Conservation (phyloP, 2,329 filamentous ascomycete species). For the Ceratocystis harringtonii region DNA sequence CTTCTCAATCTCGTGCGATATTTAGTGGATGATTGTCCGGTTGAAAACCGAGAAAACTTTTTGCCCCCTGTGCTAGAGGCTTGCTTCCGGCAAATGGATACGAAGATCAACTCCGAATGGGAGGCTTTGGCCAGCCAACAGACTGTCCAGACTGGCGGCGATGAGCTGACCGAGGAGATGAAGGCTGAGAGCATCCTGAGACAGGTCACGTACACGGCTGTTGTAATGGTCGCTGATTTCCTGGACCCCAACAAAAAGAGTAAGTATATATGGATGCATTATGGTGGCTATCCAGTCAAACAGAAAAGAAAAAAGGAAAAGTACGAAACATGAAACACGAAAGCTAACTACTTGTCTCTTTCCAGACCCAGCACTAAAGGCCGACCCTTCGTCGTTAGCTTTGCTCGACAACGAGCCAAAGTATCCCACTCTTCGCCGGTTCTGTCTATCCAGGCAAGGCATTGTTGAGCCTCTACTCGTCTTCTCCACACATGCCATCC, state of each 20-base stretch:
- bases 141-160: slow-evolving; percentile 48
- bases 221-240: slow-evolving; percentile 80
- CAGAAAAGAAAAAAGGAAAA: no score
- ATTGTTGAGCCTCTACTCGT: slow-evolving; percentile 80
- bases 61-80: slow-evolving; percentile 68
- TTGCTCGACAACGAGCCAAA: slow-evolving; percentile 7
- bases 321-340: background rate
- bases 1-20: slow-evolving; percentile 77
- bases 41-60: slow-evolving; percentile 61
- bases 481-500: slow-evolving; percentile 81
- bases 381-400: background rate
- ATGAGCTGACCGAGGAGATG: slow-evolving; percentile 88
- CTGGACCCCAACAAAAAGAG: slow-evolving; percentile 59
- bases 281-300: no score
- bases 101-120: slow-evolving; percentile 81
- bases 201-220: slow-evolving; percentile 80
- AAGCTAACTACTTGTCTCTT: background rate
- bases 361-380: slow-evolving; percentile 10
- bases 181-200: slow-evolving; percentile 90
- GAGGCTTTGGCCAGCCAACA: slow-evolving; percentile 53
- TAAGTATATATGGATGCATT: slow-evolving; percentile 26
- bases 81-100: slow-evolving; percentile 74
- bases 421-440: slow-evolving; percentile 53
- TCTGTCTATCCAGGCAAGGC: slow-evolving; percentile 61
- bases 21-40: slow-evolving; percentile 82